Percentiles rank a stretch among this genome's conserved stretches.
These are phyloP conservation scores for Leishmania tropica DNA, from an alignment of 208 protist genomes.

Conservation along the genomic window DNA sequence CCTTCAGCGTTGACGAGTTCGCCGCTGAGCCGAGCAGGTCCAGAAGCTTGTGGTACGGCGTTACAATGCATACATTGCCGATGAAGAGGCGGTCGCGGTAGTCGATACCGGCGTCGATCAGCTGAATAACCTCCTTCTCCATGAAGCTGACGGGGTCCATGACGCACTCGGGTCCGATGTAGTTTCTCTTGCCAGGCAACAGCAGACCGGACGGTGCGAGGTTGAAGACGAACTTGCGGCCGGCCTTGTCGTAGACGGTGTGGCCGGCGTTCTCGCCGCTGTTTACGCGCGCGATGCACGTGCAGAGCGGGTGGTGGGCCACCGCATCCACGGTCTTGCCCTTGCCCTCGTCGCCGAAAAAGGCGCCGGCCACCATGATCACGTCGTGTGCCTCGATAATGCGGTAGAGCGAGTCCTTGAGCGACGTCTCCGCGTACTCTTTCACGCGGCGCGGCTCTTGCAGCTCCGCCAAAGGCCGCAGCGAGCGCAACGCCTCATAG, in stretches of 20 bases:
- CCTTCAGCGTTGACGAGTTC: conserved; percentile 92
- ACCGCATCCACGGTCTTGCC: conserved; percentile 94
- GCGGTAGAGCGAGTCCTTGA: conserved; percentile 75
- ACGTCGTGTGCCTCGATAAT: conserved; percentile 81
- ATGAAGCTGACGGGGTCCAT: conserved; percentile 93
- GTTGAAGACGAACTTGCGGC: conserved; percentile 92
- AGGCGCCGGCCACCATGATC: conserved; percentile 91
- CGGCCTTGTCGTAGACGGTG: conserved; percentile 84
- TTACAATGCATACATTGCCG: conserved; percentile 90
- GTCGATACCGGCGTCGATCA: conserved; percentile 74
- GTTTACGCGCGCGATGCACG: conserved; percentile 90
- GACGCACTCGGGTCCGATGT: conserved; percentile 90
- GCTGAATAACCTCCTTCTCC: conserved; percentile 86
- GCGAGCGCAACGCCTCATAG: conserved; percentile 56
- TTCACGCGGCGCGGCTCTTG: conserved; percentile 54
- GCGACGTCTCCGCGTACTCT: conserved; percentile 69
- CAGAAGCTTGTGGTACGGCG: conserved; percentile 93
- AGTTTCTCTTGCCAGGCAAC: conserved; percentile 73
- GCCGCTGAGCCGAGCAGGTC: conserved; percentile 79
- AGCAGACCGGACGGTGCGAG: conserved; percentile 88
- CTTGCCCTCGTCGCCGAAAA: conserved; percentile 94
- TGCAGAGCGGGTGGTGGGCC: conserved; percentile 75
- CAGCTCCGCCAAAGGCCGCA: conserved; percentile 74
- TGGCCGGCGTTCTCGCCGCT: conserved; percentile 93
- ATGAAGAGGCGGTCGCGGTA: conserved; percentile 87